phyloP scores from a whole-genome alignment of 2,329 filamentous ascomycete species.

The Pseudocercospora pini-densiflorae region DNA sequence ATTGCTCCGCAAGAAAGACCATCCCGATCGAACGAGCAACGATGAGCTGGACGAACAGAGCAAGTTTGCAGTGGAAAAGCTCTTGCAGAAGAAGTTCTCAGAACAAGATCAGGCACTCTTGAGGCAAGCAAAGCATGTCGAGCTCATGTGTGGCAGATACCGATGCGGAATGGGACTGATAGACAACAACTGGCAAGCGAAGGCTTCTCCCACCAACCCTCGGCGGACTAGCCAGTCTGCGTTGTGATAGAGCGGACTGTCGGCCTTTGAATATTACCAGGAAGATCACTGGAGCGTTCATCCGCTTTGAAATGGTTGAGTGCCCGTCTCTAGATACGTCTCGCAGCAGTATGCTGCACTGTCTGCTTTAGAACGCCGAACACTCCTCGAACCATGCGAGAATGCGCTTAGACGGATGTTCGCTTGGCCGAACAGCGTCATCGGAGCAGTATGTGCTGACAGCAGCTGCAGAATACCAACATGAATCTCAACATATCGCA shows the following conservation, averaged over 20 bases:
- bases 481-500: no score
- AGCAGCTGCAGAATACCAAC: no score
- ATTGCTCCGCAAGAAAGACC: not conserved
- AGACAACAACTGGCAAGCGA: not conserved
- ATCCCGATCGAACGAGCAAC: not conserved
- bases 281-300: not conserved
- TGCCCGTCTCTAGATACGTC: not conserved
- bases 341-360: not conserved
- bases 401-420: no score
- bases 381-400: no score
- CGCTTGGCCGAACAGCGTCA: no score
- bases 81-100: not conserved
- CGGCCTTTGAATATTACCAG: not conserved
- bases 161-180: not conserved
- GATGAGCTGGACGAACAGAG: not conserved
- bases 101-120: not conserved
- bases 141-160: constrained; percentile 1
- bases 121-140: not conserved
- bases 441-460: no score
- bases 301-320: not conserved
- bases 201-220: not conserved
- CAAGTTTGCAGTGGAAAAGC: not conserved
- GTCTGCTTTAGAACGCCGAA: no score
- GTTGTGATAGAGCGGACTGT: not conserved
- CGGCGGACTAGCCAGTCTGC: not conserved